Evolutionary conservation across 2,329 filamentous ascomycete genomes (phyloP).

Genomic region (Pezicula radicicola): DNA sequence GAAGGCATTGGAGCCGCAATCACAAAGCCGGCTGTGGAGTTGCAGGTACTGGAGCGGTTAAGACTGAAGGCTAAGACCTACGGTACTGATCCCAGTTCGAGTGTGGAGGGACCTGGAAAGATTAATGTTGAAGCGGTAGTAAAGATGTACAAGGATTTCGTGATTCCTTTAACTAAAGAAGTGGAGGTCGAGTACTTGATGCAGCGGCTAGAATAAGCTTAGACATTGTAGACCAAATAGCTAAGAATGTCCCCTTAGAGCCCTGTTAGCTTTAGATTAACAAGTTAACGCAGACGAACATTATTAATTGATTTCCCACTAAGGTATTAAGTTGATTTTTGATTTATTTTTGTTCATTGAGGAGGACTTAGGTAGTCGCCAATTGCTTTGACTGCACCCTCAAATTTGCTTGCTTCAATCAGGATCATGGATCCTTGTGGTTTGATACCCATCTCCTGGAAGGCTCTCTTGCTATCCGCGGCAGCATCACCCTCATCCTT

Average conservation of each 20-base stretch:
- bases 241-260: neutral
- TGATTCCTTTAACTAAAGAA: conserved; percentile 96
- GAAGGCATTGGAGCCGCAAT: conserved; percentile 85
- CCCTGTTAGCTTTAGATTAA: neutral
- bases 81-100: conserved; percentile 78
- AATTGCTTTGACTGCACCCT: conserved; percentile 71
- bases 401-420: conserved; percentile 77
- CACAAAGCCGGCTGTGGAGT: conserved; percentile 84
- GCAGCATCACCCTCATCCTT: conserved; percentile 74
- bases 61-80: conserved; percentile 90
- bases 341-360: conserved; percentile 31
- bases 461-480: conserved; percentile 89
- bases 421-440: conserved; percentile 82
- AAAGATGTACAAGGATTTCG: conserved; percentile 84
- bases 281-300: neutral
- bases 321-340: neutral
- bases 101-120: conserved; percentile 62
- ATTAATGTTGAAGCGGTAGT: conserved; percentile 92
- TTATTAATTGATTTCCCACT: neutral
- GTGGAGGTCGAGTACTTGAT: conserved; percentile 98
- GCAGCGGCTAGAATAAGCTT: conserved; percentile 66
- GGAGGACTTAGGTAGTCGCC: conserved; percentile 66
- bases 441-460: conserved; percentile 89
- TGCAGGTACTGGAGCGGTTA: conserved; percentile 84
- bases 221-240: neutral